phyloP scores from a whole-genome alignment of 805 yeast species.

The Pichia pseudocactophila region DNA sequence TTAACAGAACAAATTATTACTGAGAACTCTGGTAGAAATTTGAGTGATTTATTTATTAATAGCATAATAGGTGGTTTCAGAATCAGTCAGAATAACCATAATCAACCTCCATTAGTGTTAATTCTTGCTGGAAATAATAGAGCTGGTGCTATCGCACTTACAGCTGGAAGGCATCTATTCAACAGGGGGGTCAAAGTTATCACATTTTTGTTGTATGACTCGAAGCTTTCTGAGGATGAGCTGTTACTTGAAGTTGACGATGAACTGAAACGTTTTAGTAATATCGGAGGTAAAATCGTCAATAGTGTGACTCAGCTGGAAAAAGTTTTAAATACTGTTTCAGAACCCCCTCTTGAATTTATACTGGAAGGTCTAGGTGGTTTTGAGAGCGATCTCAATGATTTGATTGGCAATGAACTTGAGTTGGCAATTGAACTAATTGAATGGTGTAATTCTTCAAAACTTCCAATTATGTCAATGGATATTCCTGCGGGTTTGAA shows the following conservation, averaged over 20 bases:
- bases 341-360: constrained; percentile 67
- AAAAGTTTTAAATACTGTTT: constrained; percentile 32
- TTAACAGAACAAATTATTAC: constrained; percentile 36
- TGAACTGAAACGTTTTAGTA: constrained; percentile 48
- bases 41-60: constrained; percentile 49
- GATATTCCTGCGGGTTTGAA: constrained; percentile 82
- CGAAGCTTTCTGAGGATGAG: constrained; percentile 33
- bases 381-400: constrained; percentile 59
- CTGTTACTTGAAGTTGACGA: constrained; percentile 27
- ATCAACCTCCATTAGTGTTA: constrained; percentile 70
- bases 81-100: constrained; percentile 57
- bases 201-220: constrained; percentile 34
- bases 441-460: constrained; percentile 55
- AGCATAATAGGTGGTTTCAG: constrained; percentile 65
- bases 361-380: constrained; percentile 83
- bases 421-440: constrained; percentile 37
- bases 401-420: constrained; percentile 39
- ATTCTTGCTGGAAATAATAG: constrained; percentile 65
- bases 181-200: constrained; percentile 68
- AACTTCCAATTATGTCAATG: constrained; percentile 47
- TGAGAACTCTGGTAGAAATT: constrained; percentile 64
- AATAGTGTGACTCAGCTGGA: constrained; percentile 30
- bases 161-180: constrained; percentile 69
- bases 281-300: constrained; percentile 63
- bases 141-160: constrained; percentile 67